Evolutionary conservation across 306 rosid species (phyloP).

Genomic region (Pterocarpus macrocarpus): DNA sequence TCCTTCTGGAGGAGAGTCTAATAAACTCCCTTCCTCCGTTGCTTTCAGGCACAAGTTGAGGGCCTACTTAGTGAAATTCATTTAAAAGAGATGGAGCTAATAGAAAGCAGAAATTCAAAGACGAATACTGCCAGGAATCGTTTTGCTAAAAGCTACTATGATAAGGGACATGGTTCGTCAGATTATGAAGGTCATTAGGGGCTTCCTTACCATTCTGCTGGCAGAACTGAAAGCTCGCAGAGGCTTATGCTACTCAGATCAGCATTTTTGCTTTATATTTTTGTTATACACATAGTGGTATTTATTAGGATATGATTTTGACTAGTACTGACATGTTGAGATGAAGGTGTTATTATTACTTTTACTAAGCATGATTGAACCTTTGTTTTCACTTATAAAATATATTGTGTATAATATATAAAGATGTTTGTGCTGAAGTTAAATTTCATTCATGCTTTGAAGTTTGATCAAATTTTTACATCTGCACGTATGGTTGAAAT

Average conservation of each 20-base stretch:
- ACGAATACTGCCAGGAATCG: slow-evolving; percentile 69
- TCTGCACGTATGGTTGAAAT: not conserved
- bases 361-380: slow-evolving; percentile 15
- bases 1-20: not conserved
- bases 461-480: not conserved
- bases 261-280: slow-evolving; percentile 86
- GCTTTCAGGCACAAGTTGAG: slow-evolving; percentile 88
- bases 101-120: slow-evolving; percentile 58
- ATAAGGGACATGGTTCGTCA: slow-evolving; percentile 60
- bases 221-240: slow-evolving; percentile 80
- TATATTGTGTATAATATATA: slow-evolving; percentile 3
- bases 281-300: slow-evolving; percentile 79
- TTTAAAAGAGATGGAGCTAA: slow-evolving; percentile 77
- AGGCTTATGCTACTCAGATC: slow-evolving; percentile 87
- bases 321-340: slow-evolving; percentile 29
- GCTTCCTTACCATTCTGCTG: slow-evolving; percentile 68
- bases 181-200: slow-evolving; percentile 71
- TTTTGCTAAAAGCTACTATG: slow-evolving; percentile 62
- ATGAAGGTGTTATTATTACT: slow-evolving; percentile 32
- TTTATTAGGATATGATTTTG: slow-evolving; percentile 83
- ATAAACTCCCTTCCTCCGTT: slow-evolving; percentile 32
- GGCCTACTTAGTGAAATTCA: slow-evolving; percentile 79
- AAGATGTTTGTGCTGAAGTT: slow-evolving; percentile 35
- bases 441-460: slow-evolving; percentile 21
- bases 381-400: slow-evolving; percentile 32